Evolutionary conservation across 2,329 filamentous ascomycete species (phyloP), one percentile per base, ranked within the genome.

Genomic region (Talaromyces sp.): DNA sequence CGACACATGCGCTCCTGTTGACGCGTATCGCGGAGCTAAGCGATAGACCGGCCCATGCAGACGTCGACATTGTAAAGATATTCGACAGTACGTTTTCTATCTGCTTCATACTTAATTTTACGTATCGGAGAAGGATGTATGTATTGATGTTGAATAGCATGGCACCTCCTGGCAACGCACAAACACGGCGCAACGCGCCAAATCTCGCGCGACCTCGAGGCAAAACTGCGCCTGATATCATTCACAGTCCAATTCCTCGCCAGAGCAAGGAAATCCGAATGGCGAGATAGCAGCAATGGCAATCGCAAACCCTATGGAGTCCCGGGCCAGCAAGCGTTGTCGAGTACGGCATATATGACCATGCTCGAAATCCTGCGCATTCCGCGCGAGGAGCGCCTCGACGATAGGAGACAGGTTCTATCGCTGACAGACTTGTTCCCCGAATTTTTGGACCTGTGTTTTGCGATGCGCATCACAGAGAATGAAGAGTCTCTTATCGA

Each of bases 151-250:
- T 37, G 31, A 43, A 41, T 43, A 81, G 81, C 78, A 61, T 83
- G 83, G 72, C 73, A 80, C 49, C 72, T 69, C 1, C 72, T 81
- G 45, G 79, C 85, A 68, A 76, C 77, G 63, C 70, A 75, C 27
- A 66, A 66, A 19, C 74, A 76, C 59, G 75, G 83, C 71, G 71
- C 73, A 67, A 71, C 67, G 33, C 67, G 76, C 65, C 70, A 69
- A 22, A 65, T 80, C 37, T 67, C 80, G 63, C 63, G 68, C 10
- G 78, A 81, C 50, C 70, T 85, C 7, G 73, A 77, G 22, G 81
- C 84, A 59, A 84, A 85, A 58, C 73, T 82, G 19, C 77, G 78
- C 33, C 71, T 86, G 1, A 72, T 86, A 24, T 76, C 82, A 65
- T 79, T 86, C 39, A 72, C 78, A 10, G 73, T 79, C 2, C 71